These are phyloP conservation scores for Boletus vermiculosoides DNA, from an alignment of 768 basidiomycete genomes.

Conservation along the genomic window DNA sequence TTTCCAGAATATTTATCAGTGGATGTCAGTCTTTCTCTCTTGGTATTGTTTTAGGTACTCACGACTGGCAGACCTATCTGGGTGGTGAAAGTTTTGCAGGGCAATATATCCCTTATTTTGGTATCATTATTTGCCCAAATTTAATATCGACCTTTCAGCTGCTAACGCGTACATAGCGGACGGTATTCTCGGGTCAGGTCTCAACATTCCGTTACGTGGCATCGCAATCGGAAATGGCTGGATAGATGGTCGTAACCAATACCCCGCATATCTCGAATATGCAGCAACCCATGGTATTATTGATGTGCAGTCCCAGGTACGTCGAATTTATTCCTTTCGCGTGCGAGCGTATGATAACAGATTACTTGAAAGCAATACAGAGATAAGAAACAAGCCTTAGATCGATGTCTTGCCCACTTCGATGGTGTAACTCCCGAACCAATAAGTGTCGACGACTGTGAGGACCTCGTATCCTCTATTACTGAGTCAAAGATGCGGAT, in stretches of 20 bases:
- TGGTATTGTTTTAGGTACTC: constrained; percentile 1
- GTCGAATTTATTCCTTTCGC: constrained; percentile 14
- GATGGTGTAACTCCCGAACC: constrained; percentile 48
- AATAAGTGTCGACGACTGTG: constrained; percentile 57
- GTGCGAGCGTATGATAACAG: constrained; percentile 1
- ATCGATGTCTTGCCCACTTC: constrained; percentile 54
- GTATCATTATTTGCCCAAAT: constrained; percentile 38
- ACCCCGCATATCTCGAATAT: constrained; percentile 86
- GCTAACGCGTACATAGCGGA: constrained; percentile 52
- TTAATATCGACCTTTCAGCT: background rate
- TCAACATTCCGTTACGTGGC: constrained; percentile 68
- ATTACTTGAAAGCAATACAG: constrained; percentile 53
- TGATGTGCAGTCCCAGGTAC: constrained; percentile 66
- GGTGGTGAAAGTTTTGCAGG: constrained; percentile 97
- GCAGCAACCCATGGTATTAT: constrained; percentile 77
- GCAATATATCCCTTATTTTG: constrained; percentile 96
- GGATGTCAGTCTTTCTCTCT: constrained; percentile 59
- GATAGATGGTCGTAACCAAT: constrained; percentile 90
- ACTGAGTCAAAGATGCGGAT: constrained; percentile 26
- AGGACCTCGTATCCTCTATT: constrained; percentile 50
- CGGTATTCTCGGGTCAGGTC: constrained; percentile 61
- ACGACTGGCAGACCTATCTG: constrained; percentile 75
- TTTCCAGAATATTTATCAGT: constrained; percentile 85
- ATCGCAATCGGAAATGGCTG: constrained; percentile 96
- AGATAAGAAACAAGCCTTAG: constrained; percentile 52